These are phyloP conservation scores for Parascedosporium putredinis DNA, from an alignment of 2,329 filamentous ascomycete genomes.

Conservation along the genomic window DNA sequence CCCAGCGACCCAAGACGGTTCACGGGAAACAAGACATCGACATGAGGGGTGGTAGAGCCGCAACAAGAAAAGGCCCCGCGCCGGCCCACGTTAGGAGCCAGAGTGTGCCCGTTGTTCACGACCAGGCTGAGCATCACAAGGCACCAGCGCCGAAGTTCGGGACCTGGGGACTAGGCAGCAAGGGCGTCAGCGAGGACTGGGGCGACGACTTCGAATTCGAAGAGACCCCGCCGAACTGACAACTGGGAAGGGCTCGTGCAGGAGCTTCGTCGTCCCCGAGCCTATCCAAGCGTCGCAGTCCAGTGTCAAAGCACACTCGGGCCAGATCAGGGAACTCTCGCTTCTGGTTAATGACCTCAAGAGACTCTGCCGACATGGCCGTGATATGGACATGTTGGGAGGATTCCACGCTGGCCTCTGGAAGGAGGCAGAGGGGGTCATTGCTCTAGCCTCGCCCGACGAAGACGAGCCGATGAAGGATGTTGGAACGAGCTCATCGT, in stretches of 20 bases:
- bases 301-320: conserved; percentile 72
- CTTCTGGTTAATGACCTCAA: conserved; percentile 76
- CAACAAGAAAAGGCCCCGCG: conserved; percentile 57
- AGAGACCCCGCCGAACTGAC: conserved; percentile 19
- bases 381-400: conserved; percentile 53
- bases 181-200: conserved; percentile 77
- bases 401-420: conserved; percentile 54
- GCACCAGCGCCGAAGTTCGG: conserved; percentile 59
- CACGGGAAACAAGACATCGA: conserved; percentile 67
- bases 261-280: conserved; percentile 49
- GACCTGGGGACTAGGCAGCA: conserved; percentile 72
- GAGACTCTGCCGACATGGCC: conserved; percentile 60
- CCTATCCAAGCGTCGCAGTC: conserved; percentile 74
- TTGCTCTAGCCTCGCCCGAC: conserved; percentile 67
- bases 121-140: conserved; percentile 45
- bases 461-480: conserved; percentile 41
- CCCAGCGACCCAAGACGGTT: conserved; percentile 61
- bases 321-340: conserved; percentile 73
- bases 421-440: conserved; percentile 79
- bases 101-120: conserved; percentile 65
- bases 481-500: conserved; percentile 20
- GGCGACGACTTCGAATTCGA: conserved; percentile 81
- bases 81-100: conserved; percentile 68
- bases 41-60: conserved; percentile 56
- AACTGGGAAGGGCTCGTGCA: conserved; percentile 24